phyloP scores from a whole-genome alignment of 345 rosid species.

The Brassica napus region Da-Ae NC_063447.1:58824001-58824500 shows the following conservation, averaged over 20 bases:
- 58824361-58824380: constrained; percentile 76
- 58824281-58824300: constrained; percentile 51
- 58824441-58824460: constrained; percentile 55
- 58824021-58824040: not conserved
- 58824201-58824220: not conserved
- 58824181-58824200: not conserved
- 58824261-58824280: not conserved
- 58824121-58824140: constrained; percentile 97
- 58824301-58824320: constrained; percentile 80
- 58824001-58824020: constrained; percentile 13
- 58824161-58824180: constrained; percentile 21
- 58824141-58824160: constrained; percentile 47
- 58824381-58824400: constrained; percentile 43
- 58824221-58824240: not conserved
- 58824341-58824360: constrained; percentile 71
- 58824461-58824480: constrained; percentile 60
- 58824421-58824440: constrained; percentile 57
- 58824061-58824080: constrained; percentile 58
- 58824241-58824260: constrained; percentile 14
- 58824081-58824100: constrained; percentile 95
- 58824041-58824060: not conserved
- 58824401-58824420: constrained; percentile 73
- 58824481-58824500: constrained; percentile 62
- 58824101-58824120: constrained; percentile 88
- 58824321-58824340: constrained; percentile 77